Conservation (phyloP, 768 basidiomycete genomes). For the Mycena latifolia region DNA sequence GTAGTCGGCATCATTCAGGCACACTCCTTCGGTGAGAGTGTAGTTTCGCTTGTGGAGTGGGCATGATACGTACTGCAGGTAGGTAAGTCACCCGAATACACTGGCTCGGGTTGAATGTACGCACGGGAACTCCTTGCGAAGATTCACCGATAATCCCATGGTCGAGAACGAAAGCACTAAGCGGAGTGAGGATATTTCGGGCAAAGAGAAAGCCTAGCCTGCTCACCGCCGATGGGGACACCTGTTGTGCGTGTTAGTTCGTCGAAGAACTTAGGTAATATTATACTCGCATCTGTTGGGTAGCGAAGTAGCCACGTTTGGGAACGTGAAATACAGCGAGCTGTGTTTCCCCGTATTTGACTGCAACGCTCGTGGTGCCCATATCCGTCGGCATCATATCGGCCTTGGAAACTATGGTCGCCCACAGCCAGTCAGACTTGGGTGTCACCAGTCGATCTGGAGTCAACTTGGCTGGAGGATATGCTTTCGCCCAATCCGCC, state of each 20-base stretch:
- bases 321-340: conserved; percentile 78
- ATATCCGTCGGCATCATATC: conserved; percentile 62
- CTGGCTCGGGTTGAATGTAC: conserved; percentile 36
- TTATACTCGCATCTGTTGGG: conserved; percentile 67
- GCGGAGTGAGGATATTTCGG: conserved; percentile 39
- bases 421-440: conserved; percentile 69
- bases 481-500: conserved; percentile 75
- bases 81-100: conserved; percentile 11
- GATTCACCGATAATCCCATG: conserved; percentile 80
- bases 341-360: conserved; percentile 75
- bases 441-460: conserved; percentile 54
- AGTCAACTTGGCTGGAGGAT: conserved; percentile 60
- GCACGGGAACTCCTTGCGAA: conserved; percentile 63
- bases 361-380: conserved; percentile 65
- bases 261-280: conserved; percentile 3
- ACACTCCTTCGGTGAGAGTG: conserved; percentile 65
- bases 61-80: conserved; percentile 51
- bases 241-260: conserved; percentile 30
- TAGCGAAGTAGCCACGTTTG: conserved; percentile 68
- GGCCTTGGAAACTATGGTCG: conserved; percentile 56
- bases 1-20: conserved; percentile 70
- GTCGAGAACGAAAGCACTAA: conserved; percentile 72
- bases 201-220: conserved; percentile 14
- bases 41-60: conserved; percentile 81
- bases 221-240: conserved; percentile 52